Conservation (phyloP, 2,329 filamentous ascomycete species). For the Coniochaeta ligniaria region DNA sequence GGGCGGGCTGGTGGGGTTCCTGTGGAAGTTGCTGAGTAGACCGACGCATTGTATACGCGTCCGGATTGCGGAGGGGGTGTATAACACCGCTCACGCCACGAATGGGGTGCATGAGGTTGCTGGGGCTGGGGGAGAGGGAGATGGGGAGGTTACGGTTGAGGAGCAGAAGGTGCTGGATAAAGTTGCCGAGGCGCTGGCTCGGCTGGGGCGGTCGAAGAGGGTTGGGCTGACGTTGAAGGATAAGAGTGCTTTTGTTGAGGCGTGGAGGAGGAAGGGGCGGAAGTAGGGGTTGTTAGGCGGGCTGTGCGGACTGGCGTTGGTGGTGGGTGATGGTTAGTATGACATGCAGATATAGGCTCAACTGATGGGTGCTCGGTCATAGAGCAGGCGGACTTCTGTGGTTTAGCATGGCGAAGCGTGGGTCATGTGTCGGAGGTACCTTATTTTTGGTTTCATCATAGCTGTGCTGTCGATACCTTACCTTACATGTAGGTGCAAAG, state of each 20-base stretch:
- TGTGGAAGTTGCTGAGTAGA: constrained; percentile 80
- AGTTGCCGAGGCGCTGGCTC: constrained; percentile 78
- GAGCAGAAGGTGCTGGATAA: constrained; percentile 69
- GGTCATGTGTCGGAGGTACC: neutral
- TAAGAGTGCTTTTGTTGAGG: constrained; percentile 74
- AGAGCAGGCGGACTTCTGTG: neutral
- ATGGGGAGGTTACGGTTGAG: constrained; percentile 34
- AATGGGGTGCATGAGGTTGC: constrained; percentile 10
- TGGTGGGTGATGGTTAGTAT: neutral
- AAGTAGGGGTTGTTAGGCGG: constrained; percentile 15
- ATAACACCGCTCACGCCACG: constrained; percentile 36
- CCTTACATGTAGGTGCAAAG: too few relatives aligned
- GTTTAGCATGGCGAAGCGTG: neutral
- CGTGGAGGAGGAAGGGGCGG: constrained; percentile 41
- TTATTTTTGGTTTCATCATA: neutral
- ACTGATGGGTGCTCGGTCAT: neutral
- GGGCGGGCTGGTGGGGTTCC: constrained; percentile 56
- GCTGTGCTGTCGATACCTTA: neutral
- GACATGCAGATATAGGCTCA: neutral
- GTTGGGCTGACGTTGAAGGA: constrained; percentile 78
- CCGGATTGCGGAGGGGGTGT: constrained; percentile 72
- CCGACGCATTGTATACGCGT: constrained; percentile 88
- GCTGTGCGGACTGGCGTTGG: neutral
- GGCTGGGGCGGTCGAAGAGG: constrained; percentile 79
- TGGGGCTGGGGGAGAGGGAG: constrained; percentile 17